Conservation (phyloP, 2,329 filamentous ascomycete species). For the Sarocladium kiliense region DNA sequence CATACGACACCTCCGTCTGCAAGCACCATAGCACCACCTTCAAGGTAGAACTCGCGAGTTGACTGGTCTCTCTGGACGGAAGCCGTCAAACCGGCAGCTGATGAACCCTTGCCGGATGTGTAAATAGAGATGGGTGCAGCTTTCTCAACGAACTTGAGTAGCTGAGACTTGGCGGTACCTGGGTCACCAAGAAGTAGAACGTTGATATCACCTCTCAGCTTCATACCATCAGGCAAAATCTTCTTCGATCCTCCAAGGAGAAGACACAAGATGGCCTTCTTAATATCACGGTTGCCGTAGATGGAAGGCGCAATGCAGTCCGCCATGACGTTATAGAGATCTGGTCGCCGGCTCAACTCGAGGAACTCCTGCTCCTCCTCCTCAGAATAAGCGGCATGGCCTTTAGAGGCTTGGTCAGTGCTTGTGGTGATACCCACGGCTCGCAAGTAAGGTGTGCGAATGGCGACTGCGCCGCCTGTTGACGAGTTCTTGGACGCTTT, state of each 20-base stretch:
- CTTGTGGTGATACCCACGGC: slow-evolving; percentile 91
- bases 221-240: slow-evolving; percentile 96
- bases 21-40: slow-evolving; percentile 97
- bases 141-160: slow-evolving; percentile 96
- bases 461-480: slow-evolving; percentile 78
- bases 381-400: slow-evolving; percentile 78
- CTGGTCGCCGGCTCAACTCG: slow-evolving; percentile 83
- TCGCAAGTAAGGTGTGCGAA: slow-evolving; percentile 89
- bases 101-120: slow-evolving; percentile 96
- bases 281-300: slow-evolving; percentile 93
- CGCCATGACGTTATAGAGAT: slow-evolving; percentile 87
- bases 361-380: slow-evolving; percentile 96
- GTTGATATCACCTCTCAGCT: slow-evolving; percentile 94
- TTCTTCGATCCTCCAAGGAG: slow-evolving; percentile 96
- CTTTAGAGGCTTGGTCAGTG: slow-evolving; percentile 82
- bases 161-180: slow-evolving; percentile 95
- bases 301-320: slow-evolving; percentile 96
- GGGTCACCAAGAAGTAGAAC: slow-evolving; percentile 94
- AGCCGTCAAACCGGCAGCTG: slow-evolving; percentile 92
- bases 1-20: slow-evolving; percentile 96
- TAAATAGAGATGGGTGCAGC: slow-evolving; percentile 96
- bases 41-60: slow-evolving; percentile 93
- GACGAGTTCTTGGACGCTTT: slow-evolving; percentile 77
- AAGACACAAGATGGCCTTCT: slow-evolving; percentile 92
- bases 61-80: slow-evolving; percentile 91